phyloP scores from a whole-genome alignment of 225 moss, liverwort and hornwort species.

The Antitrichia curtipendula region DNA sequence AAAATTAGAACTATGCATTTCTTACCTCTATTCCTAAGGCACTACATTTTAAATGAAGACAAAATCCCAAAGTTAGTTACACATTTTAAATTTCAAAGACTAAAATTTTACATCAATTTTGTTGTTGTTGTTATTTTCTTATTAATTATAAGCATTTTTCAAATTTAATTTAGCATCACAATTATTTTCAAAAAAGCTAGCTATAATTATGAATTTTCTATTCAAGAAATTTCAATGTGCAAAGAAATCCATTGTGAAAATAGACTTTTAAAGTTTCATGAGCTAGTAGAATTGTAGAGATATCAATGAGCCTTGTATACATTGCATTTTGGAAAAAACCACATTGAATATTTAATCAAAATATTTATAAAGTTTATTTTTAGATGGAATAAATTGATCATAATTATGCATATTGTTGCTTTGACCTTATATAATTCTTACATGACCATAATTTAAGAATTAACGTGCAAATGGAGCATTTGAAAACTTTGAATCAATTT shows the following conservation, averaged over 20 bases:
- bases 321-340: background rate
- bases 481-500: background rate
- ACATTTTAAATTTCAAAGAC: background rate
- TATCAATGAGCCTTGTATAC: too few relatives aligned
- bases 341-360: background rate
- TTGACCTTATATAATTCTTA: background rate
- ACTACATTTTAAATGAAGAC: accelerated
- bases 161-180: background rate
- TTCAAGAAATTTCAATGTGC: background rate
- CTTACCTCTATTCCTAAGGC: accelerated
- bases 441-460: background rate
- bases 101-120: background rate
- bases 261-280: accelerated
- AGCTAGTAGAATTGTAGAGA: background rate
- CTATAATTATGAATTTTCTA: background rate
- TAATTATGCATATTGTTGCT: too few relatives aligned
- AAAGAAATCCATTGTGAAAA: background rate
- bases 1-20: background rate
- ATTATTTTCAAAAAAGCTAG: accelerated
- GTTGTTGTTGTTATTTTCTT: background rate
- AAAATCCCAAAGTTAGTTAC: background rate
- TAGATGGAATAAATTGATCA: background rate
- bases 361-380: too few relatives aligned
- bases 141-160: background rate
- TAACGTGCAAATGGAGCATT: too few relatives aligned